Conservation (phyloP, 2,329 filamentous ascomycete genomes). For the Aspergillus brasiliensis region DNA sequence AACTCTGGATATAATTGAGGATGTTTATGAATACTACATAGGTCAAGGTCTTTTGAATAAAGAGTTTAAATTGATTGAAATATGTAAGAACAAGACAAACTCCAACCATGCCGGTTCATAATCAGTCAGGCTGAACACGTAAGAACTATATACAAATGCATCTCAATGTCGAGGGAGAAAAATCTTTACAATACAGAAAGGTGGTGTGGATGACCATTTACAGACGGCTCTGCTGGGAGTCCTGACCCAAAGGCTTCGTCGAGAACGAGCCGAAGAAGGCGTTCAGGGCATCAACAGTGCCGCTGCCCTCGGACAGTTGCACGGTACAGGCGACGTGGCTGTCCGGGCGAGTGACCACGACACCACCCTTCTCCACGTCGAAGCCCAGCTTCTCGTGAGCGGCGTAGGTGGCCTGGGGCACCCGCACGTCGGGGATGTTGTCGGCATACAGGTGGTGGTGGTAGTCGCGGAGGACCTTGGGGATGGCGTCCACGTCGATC, state of each 20-base stretch:
- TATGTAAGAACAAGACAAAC: not conserved
- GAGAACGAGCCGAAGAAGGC: slow-evolving; percentile 77
- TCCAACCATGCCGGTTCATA: not conserved
- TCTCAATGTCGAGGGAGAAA: not conserved
- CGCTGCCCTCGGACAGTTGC: slow-evolving; percentile 71
- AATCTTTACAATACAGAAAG: slow-evolving; percentile 14
- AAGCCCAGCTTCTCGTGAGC: slow-evolving; percentile 88
- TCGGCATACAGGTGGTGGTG: slow-evolving; percentile 84
- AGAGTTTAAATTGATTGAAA: not conserved
- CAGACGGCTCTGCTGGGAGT: slow-evolving; percentile 38
- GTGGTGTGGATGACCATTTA: slow-evolving; percentile 18
- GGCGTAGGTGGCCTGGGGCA: slow-evolving; percentile 69
- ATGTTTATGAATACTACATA: no score
- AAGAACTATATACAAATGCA: not conserved
- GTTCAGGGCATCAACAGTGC: slow-evolving; percentile 79
- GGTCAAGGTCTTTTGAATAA: no score
- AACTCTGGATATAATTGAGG: no score
- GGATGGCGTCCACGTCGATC: slow-evolving; percentile 76
- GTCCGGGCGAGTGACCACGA: slow-evolving; percentile 83
- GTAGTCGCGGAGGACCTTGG: slow-evolving; percentile 71
- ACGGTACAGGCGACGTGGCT: slow-evolving; percentile 82
- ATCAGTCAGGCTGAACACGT: not conserved
- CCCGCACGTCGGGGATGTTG: slow-evolving; percentile 71
- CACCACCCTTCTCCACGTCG: slow-evolving; percentile 69
- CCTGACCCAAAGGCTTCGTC: slow-evolving; percentile 54